Evolutionary conservation across 1,284 basidiomycete genomes (phyloP), one percentile per base, ranked within the genome.

Genomic region (Stereum hirsutum): DNA sequence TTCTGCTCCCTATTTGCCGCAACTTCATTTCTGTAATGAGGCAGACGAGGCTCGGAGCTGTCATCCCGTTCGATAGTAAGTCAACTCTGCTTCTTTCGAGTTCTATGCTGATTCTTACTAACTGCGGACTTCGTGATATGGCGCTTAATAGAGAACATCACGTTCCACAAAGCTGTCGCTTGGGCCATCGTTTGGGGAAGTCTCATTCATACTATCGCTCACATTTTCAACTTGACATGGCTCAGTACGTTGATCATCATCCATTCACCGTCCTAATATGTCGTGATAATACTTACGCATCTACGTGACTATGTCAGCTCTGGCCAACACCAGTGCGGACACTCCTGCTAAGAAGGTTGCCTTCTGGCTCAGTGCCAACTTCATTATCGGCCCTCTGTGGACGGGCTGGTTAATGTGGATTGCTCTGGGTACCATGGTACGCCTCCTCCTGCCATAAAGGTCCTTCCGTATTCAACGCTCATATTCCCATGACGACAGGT

Each of bases 31-130:
- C 89, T 10, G 54, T 91, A 31, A 70, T 93, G 33, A 82, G 91
- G 25, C 76, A 81, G 37, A 89, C 88, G 0, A 76, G 89, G 2
- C 68, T 94, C 42, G 89, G 89, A 65, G 72, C 78, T 51, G 64
- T 91, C 62, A 88, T 95, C 51, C 90, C 91, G 21, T 90, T 92
- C 57, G 89, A 91, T 70, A 85, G n/a, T n/a, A n/a, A n/a, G n/a
- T n/a, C n/a, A n/a, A n/a, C n/a, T n/a, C n/a, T n/a, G n/a, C n/a
- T n/a, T n/a, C n/a, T n/a, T n/a, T n/a, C n/a, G n/a, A n/a, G n/a
- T n/a, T n/a, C n/a, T n/a, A n/a, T n/a, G n/a, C n/a, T n/a, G n/a
- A n/a, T n/a, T n/a, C n/a, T n/a, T n/a, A n/a, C n/a, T n/a, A n/a
- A n/a, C n/a, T n/a, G n/a, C n/a, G n/a, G n/a, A n/a, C n/a, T n/a